Conservation (phyloP, 371 early-diverging fungal species). For the Capillidium heterosporum region DNA sequence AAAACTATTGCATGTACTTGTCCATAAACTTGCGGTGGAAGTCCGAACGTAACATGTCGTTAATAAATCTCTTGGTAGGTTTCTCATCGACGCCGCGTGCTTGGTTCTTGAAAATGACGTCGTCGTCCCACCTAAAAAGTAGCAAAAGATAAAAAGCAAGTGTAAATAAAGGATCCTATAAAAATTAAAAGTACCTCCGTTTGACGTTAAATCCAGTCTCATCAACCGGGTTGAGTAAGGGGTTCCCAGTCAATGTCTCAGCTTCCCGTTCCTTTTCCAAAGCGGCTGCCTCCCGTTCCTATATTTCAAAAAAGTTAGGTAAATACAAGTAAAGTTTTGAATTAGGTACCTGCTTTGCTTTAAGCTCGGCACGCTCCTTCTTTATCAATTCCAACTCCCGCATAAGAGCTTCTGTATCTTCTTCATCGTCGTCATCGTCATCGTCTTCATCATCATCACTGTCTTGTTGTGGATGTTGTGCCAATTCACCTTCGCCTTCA, state of each 20-base stretch:
- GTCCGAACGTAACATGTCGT: conserved; percentile 86
- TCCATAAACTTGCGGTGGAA: conserved; percentile 90
- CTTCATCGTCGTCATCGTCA: conserved; percentile 69
- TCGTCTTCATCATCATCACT: conserved; percentile 11
- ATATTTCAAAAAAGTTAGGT: conserved; percentile 1
- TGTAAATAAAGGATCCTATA: neutral
- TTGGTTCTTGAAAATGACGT: conserved; percentile 94
- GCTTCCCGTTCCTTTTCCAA: conserved; percentile 29
- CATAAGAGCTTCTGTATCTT: conserved; percentile 77
- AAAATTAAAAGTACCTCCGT: conserved; percentile 29
- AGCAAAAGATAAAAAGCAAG: neutral
- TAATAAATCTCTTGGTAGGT: conserved; percentile 84
- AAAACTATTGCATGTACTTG: conserved; percentile 54
- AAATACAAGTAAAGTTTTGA: neutral
- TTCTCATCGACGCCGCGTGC: conserved; percentile 67
- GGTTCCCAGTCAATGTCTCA: conserved; percentile 60
- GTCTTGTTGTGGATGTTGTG: neutral
- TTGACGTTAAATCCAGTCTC: conserved; percentile 70
- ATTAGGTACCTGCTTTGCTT: conserved; percentile 45
- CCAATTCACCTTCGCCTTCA: conserved; percentile 4
- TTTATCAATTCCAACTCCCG: conserved; percentile 89
- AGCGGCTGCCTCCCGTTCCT: conserved; percentile 38
- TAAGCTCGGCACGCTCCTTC: conserved; percentile 80
- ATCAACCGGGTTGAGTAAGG: conserved; percentile 36
- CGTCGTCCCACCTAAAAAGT: conserved; percentile 74